These are phyloP conservation scores for Amoebophrya sp. DNA, from an alignment of 169 alveolate genomes.

Conservation along the genomic window DNA sequence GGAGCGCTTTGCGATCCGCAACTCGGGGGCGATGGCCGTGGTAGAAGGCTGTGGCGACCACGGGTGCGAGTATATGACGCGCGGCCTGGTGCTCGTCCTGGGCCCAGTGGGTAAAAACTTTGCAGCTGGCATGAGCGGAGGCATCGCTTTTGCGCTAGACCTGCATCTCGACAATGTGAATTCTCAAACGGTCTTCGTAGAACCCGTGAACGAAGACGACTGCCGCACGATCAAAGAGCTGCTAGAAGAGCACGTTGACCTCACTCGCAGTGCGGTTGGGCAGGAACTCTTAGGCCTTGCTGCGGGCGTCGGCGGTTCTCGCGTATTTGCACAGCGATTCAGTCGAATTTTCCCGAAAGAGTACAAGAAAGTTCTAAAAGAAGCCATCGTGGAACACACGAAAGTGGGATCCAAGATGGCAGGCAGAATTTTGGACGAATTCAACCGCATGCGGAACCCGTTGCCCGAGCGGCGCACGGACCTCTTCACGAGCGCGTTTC, in stretches of 20 bases:
- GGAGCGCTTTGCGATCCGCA: constrained; percentile 67
- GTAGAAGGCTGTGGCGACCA: constrained; percentile 70
- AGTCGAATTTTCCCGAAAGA: background rate
- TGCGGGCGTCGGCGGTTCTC: too few species aligned
- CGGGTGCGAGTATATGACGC: constrained; percentile 73
- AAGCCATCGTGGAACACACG: constrained; percentile 56
- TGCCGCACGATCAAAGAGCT: constrained; percentile 50
- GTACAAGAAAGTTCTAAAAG: constrained; percentile 53
- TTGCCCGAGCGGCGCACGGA: background rate
- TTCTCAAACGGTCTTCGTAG: constrained; percentile 55
- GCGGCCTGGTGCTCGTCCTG: constrained; percentile 63
- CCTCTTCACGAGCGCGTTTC: background rate
- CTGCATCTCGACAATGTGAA: constrained; percentile 49
- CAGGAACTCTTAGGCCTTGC: background rate
- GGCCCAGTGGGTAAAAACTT: constrained; percentile 64
- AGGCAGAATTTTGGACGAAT: constrained; percentile 54
- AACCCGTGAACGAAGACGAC: constrained; percentile 53
- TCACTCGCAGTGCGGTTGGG: constrained; percentile 36
- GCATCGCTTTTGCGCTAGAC: constrained; percentile 60
- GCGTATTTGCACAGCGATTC: background rate
- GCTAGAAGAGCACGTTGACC: constrained; percentile 52
- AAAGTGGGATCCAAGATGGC: constrained; percentile 55
- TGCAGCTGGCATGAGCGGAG: constrained; percentile 78
- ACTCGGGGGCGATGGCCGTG: constrained; percentile 66
- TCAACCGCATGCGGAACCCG: constrained; percentile 29